phyloP scores from a whole-genome alignment of 208 protist species.

The Phytomonas serpens region DNA sequence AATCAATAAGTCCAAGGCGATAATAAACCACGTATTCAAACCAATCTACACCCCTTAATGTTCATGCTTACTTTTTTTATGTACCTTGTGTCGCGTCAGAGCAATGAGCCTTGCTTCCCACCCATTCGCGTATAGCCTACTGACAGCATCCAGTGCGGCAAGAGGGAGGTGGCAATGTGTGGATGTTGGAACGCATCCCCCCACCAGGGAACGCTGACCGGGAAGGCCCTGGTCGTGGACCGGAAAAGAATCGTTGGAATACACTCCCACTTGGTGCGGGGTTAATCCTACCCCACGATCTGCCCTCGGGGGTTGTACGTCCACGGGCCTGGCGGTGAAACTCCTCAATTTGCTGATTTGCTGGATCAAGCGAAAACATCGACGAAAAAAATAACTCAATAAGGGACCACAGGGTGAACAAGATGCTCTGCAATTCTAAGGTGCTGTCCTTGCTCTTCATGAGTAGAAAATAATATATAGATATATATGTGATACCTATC shows the following conservation, averaged over 20 bases:
- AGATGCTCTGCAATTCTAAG: background rate
- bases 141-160: background rate
- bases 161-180: background rate
- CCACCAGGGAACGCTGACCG: background rate
- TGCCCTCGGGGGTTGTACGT: background rate
- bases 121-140: background rate
- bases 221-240: background rate
- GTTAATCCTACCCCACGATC: background rate
- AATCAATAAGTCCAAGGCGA: background rate
- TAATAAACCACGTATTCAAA: background rate
- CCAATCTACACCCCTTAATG: background rate
- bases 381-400: background rate
- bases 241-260: background rate
- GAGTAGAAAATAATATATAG: background rate
- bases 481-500: background rate
- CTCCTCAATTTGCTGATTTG: slow-evolving; percentile 3
- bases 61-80: background rate
- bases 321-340: background rate
- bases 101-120: background rate
- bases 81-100: background rate
- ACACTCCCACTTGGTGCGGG: background rate
- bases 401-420: background rate
- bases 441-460: background rate
- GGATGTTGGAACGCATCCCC: background rate
- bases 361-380: background rate